A percentile compares a stretch with the other conserved stretches of the same genome.
Conservation (phyloP, 75 land plant genomes). For the Azolla pinnata region DNA sequence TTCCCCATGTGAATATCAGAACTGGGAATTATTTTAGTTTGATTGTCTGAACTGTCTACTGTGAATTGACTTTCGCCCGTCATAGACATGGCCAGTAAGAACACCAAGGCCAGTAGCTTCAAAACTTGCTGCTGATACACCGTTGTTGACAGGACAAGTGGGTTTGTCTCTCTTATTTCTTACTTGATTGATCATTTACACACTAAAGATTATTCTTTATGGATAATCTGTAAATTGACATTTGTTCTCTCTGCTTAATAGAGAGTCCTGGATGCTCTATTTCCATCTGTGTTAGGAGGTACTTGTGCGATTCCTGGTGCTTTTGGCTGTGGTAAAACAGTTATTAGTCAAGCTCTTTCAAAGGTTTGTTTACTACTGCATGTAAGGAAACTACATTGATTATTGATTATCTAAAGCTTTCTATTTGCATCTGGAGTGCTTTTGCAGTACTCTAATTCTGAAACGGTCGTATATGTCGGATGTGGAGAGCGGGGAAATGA, state of each 20-base stretch:
- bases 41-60: too few species aligned
- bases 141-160: constrained; percentile 96
- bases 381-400: too few species aligned
- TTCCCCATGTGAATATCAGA: too few species aligned
- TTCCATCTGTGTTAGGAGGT: constrained; percentile 99
- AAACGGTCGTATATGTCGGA: constrained; percentile 97
- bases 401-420: too few species aligned
- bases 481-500: constrained; percentile 99
- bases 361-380: constrained; percentile 69
- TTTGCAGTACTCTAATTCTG: constrained; percentile 95
- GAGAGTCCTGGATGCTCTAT: constrained; percentile 99
- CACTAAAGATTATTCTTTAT: background rate
- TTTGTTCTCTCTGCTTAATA: constrained; percentile 9
- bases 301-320: constrained; percentile 99
- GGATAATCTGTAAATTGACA: background rate
- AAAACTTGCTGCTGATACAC: constrained; percentile 99
- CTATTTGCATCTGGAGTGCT: too few species aligned
- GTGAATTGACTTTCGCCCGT: too few species aligned
- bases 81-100: constrained; percentile 97
- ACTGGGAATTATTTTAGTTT: too few species aligned
- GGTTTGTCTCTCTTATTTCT: too few species aligned
- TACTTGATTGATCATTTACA: too few species aligned
- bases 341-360: constrained; percentile 99
- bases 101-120: constrained; percentile 91
- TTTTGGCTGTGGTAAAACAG: constrained; percentile 99